Base-by-base conservation (phyloP, 805 yeast species). In the Starmerella etchellsii region DNA sequence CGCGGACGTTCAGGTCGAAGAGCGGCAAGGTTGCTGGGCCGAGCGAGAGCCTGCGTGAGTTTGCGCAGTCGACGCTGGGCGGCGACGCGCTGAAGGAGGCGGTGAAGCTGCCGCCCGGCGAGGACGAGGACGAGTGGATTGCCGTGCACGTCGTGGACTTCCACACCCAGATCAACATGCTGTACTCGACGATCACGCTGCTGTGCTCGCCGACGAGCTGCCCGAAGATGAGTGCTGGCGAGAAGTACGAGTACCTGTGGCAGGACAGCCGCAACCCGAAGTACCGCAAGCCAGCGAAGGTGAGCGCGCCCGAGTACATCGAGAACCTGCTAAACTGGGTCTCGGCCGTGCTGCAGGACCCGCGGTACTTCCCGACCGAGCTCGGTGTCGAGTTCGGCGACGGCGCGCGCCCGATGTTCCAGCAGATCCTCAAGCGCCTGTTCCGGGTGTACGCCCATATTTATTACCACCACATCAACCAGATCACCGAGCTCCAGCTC, bases 71-170 rank as follows among this genome's bases (percentile, higher is more conserved):
- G 33, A 88, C 98, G 0, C 67, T 91, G 37, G 98, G 98, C 0
- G 80, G 95, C 0, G 94, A 88, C 27, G 78, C 88, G 25, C 67
- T 91, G 48, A 81, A 81, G 21, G 94, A 84, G 60, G 97, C 97
- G 0, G 97, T 88, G 19, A 81, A 81, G 56, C 66, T 91, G 23
- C 98, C 98, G 15, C 81, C 73, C 51, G 97, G 91, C 46, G 98
- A 88, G 61, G 91, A 83, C 54, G 57, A 76, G 41, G 78, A 80
- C 53, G 98, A 88, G 59, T 88, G 98, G 98, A 63, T 88, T 42
- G 97, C 98, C 0, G 94, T 87, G 11, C 95, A 88, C 58, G 91
- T 88, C n/a, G 96, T 87, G 15, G 97, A 88, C 60, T 91, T 88
- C 57, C 88, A 82, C 64, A 87, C 87, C 59, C 98, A 88, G 59